Conservation (phyloP, 23 red algal genomes). For the Gracilaria domingensis region DNA sequence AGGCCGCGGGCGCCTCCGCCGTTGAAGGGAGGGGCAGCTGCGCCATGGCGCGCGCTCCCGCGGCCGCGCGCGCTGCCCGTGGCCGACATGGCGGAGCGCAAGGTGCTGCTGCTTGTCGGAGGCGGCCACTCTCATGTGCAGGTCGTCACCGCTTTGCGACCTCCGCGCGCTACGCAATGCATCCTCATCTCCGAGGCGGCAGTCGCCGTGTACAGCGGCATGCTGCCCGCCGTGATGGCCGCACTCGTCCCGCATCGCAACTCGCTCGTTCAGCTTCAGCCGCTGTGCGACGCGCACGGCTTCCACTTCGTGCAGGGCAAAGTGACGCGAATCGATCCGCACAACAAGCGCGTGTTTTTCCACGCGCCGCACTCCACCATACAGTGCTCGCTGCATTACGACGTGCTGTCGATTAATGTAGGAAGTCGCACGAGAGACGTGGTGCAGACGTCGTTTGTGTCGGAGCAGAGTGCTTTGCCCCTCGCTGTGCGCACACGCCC, state of each 20-base stretch:
- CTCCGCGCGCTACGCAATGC: neutral
- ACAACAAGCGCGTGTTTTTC: constrained; percentile 28
- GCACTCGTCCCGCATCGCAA: constrained; percentile 44
- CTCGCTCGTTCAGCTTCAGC: constrained; percentile 54
- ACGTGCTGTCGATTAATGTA: constrained; percentile 75
- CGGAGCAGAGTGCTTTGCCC: neutral
- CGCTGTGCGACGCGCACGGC: constrained; percentile 46
- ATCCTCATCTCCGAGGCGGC: constrained; percentile 69
- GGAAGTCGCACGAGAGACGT: constrained; percentile 39
- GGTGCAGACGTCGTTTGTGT: neutral
- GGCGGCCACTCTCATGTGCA: constrained; percentile 90
- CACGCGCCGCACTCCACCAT: neutral
- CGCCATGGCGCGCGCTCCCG: no score
- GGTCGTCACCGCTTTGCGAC: constrained; percentile 12
- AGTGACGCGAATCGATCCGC: constrained; percentile 40
- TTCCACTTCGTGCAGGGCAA: constrained; percentile 57
- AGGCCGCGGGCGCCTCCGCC: no score
- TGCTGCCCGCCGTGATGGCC: constrained; percentile 84
- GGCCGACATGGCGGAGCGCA: neutral
- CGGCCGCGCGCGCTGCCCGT: no score
- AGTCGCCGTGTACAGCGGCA: constrained; percentile 74
- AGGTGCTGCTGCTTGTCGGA: constrained; percentile 68
- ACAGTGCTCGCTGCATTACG: constrained; percentile 54
- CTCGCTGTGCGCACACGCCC: constrained; percentile 73
- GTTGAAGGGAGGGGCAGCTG: no score